Conservation (phyloP, 352 stramenopile species). For the Globisporangium okanoganense region DNA sequence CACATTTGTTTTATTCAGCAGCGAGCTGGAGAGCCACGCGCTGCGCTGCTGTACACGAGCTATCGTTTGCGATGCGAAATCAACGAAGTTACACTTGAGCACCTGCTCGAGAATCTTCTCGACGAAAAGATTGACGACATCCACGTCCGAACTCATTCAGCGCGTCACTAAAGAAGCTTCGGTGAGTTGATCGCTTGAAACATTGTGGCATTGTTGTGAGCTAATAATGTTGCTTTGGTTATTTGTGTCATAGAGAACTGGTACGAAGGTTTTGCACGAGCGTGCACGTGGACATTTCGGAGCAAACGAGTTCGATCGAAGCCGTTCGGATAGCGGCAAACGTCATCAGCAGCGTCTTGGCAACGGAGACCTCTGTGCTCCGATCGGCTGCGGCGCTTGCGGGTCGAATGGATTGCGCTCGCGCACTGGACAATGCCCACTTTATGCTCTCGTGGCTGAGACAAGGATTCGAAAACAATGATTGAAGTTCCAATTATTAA, state of each 20-base stretch:
- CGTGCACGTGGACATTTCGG: conserved; percentile 3
- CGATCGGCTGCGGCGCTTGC: conserved; percentile 7
- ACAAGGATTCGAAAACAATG: too few relatives aligned
- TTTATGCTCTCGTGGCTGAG: too few relatives aligned
- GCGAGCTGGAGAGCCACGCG: background rate
- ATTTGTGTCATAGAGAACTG: background rate
- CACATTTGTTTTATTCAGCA: too few relatives aligned
- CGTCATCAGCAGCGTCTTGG: conserved; percentile 3
- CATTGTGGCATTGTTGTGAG: too few relatives aligned
- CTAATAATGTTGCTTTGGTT: background rate
- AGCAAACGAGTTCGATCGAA: conserved; percentile 6
- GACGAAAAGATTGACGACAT: background rate
- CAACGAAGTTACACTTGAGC: conserved; percentile 2
- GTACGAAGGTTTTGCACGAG: conserved; percentile 1
- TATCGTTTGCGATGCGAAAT: background rate
- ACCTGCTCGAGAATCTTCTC: conserved; percentile 9
- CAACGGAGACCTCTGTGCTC: conserved; percentile 15
- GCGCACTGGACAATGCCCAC: too few relatives aligned
- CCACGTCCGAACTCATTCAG: background rate
- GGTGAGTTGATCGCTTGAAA: conserved; percentile 1
- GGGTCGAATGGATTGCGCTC: conserved; percentile 6
- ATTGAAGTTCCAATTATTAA: too few relatives aligned
- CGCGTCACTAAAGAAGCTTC: conserved; percentile 7
- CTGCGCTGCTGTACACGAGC: background rate
- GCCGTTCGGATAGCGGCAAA: conserved; percentile 7